Conservation (phyloP, 345 rosid genomes). For the Noccaea caerulescens region DNA sequence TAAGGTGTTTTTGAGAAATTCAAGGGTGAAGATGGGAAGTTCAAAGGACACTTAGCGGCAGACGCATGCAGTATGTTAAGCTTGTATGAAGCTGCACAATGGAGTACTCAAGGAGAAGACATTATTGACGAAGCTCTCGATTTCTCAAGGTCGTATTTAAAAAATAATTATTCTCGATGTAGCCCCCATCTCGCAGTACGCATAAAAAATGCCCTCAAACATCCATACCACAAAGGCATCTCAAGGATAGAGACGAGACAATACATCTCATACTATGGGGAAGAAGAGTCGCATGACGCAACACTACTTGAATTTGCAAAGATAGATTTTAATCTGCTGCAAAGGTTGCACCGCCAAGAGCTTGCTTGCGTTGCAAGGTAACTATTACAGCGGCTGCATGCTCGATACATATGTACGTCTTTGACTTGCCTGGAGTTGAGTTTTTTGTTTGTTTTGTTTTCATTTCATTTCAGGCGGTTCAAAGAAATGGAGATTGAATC, state of each 20-base stretch:
- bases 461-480: constrained; percentile 30
- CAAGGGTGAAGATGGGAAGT: constrained; percentile 15
- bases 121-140: constrained; percentile 27
- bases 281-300: constrained; percentile 16
- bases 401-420: background rate
- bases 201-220: constrained; percentile 32
- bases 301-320: constrained; percentile 37
- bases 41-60: constrained; percentile 1
- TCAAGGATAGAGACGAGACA: constrained; percentile 34
- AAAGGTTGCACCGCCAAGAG: constrained; percentile 27
- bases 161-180: background rate
- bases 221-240: constrained; percentile 33
- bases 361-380: constrained; percentile 29
- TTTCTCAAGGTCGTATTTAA: constrained; percentile 15
- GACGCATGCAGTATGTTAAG: constrained; percentile 26
- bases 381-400: background rate
- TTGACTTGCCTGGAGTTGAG: background rate
- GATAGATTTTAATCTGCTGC: constrained; percentile 32
- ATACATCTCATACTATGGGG: constrained; percentile 29
- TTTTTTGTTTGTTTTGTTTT: background rate
- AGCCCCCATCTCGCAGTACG: constrained; percentile 13
- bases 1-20: constrained; percentile 30
- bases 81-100: constrained; percentile 39
- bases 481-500: constrained; percentile 18
- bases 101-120: constrained; percentile 36